Conservation (phyloP, 495 filamentous ascomycete genomes). For the Xylaria bambusicola region DNA sequence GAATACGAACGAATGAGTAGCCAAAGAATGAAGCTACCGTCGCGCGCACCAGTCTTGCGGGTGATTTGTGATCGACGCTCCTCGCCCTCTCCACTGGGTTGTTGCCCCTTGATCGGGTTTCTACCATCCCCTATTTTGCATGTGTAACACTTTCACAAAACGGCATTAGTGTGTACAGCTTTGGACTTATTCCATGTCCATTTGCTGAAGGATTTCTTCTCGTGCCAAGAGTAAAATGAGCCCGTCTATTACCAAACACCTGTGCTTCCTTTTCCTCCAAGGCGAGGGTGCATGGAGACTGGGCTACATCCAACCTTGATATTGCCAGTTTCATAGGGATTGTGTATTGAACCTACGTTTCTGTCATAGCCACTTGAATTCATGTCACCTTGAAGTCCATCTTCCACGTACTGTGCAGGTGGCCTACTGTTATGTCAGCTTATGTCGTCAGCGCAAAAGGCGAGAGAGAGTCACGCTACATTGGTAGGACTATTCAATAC, state of each 20-base stretch:
- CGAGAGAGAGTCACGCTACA: no score
- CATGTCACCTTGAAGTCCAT: no score
- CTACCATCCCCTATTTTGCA: background rate
- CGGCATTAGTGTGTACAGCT: slow-evolving; percentile 99
- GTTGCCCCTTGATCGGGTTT: background rate
- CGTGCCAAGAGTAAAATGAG: slow-evolving; percentile 84
- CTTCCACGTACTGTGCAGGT: no score
- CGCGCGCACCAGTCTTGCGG: slow-evolving; percentile 9
- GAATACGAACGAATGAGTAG: slow-evolving; percentile 34
- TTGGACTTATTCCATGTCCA: slow-evolving; percentile 70
- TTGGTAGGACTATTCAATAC: no score
- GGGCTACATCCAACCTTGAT: slow-evolving; percentile 61
- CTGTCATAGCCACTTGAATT: background rate
- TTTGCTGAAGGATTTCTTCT: slow-evolving; percentile 93
- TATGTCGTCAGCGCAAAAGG: no score
- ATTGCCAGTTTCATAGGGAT: background rate
- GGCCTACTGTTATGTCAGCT: no score
- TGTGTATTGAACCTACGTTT: background rate
- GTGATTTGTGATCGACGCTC: slow-evolving; percentile 19
- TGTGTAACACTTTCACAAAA: slow-evolving; percentile 27
- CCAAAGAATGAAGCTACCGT: slow-evolving; percentile 24
- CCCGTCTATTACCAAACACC: slow-evolving; percentile 93
- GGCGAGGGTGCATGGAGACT: slow-evolving; percentile 84
- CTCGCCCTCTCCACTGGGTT: slow-evolving; percentile 5
- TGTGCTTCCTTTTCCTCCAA: slow-evolving; percentile 58